Percentiles rank a stretch among this genome's conserved stretches.
Evolutionary conservation across 2,329 filamentous ascomycete genomes (phyloP).

Genomic region (Thyridium curvatum): DNA sequence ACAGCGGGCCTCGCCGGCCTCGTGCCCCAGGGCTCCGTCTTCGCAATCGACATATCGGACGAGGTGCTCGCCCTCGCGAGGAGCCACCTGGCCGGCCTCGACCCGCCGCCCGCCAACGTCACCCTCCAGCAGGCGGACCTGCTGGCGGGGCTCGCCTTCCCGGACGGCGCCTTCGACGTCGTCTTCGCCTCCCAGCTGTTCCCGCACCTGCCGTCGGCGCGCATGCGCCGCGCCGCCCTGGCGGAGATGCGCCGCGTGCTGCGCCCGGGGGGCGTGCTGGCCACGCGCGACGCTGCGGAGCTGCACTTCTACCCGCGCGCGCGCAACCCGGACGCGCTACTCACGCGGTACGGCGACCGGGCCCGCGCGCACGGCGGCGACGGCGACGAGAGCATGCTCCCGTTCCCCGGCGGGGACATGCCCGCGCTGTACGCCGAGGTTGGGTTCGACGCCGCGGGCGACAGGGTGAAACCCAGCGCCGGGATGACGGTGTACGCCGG

Average conservation of each 20-base stretch:
- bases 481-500: slow-evolving; percentile 19
- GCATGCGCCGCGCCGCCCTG: slow-evolving; percentile 20
- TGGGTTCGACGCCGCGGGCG: slow-evolving; percentile 19
- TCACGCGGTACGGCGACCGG: slow-evolving; percentile 6
- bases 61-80: slow-evolving; percentile 17
- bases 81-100: slow-evolving; percentile 8
- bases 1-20: slow-evolving; percentile 32
- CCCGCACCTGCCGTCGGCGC: slow-evolving; percentile 28
- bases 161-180: slow-evolving; percentile 32
- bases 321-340: slow-evolving; percentile 12
- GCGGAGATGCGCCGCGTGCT: slow-evolving; percentile 35
- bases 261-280: slow-evolving; percentile 33
- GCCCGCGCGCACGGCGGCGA: neutral
- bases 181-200: slow-evolving; percentile 36
- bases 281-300: slow-evolving; percentile 20
- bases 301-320: slow-evolving; percentile 23
- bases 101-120: slow-evolving; percentile 10
- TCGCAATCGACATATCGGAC: slow-evolving; percentile 29
- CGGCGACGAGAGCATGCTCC: slow-evolving; percentile 10
- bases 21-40: slow-evolving; percentile 29
- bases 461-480: slow-evolving; percentile 19
- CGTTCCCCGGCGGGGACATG: slow-evolving; percentile 13
- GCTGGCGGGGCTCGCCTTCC: slow-evolving; percentile 27
- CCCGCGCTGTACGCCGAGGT: slow-evolving; percentile 21
- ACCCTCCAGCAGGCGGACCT: slow-evolving; percentile 26